These are phyloP conservation scores for Annulohypoxylon nitens DNA, from an alignment of 495 filamentous ascomycete species.

Conservation along the genomic window DNA sequence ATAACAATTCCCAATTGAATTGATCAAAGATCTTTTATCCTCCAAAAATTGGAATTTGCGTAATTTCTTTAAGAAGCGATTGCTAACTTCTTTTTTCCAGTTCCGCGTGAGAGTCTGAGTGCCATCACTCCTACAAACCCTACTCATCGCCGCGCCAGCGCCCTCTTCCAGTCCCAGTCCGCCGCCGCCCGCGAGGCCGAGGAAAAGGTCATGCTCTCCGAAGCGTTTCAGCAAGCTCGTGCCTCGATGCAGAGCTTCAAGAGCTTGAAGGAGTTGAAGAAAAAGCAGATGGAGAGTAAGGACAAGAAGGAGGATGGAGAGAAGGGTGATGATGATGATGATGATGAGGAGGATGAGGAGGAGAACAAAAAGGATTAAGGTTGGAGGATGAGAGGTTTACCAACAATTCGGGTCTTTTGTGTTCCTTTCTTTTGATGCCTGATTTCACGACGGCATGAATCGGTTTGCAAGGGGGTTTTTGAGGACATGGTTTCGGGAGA, in stretches of 20 bases:
- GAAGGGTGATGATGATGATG: not conserved
- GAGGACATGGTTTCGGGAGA: not conserved
- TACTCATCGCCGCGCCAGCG: not conserved
- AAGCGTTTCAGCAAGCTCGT: too few relatives aligned
- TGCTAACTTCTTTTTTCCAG: not conserved
- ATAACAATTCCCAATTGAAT: not conserved
- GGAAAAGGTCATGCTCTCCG: not conserved
- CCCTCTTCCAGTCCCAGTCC: not conserved
- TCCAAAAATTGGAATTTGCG: not conserved
- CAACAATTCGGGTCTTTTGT: not conserved
- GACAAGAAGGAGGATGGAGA: not conserved
- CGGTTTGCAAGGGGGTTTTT: not conserved
- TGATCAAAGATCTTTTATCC: not conserved
- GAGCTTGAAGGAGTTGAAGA: not conserved
- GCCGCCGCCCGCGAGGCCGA: too few relatives aligned
- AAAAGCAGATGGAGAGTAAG: not conserved
- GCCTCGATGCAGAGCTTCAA: too few relatives aligned
- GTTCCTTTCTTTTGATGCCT: not conserved
- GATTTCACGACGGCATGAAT: not conserved
- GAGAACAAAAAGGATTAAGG: conserved; percentile 43
- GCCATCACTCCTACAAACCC: not conserved
- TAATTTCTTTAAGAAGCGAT: not conserved
- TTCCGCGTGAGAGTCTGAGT: not conserved
- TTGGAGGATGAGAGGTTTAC: not conserved
- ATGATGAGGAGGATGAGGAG: not conserved